Evolutionary conservation across 805 yeast species (phyloP).

Genomic region (Lachancea waltii): DNA sequence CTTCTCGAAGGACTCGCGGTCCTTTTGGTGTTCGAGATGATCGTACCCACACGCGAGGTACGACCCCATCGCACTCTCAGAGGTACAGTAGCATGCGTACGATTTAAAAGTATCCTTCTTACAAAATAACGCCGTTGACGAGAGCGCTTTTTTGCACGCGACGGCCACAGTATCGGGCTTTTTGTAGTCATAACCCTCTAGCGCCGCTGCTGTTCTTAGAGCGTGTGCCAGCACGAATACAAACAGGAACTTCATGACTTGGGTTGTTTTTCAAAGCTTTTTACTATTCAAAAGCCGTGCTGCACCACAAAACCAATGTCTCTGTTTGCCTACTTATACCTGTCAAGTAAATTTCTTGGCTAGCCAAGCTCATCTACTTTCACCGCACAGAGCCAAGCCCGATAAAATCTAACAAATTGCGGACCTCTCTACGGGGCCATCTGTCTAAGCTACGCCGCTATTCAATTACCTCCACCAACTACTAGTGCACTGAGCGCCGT

Average conservation of each 20-base stretch:
- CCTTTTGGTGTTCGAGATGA: constrained; percentile 9
- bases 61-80: constrained; percentile 29
- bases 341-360: no score
- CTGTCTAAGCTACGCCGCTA: no score
- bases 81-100: constrained; percentile 24
- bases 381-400: no score
- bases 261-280: no score
- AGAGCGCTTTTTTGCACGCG: constrained; percentile 25
- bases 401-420: no score
- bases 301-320: no score
- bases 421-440: no score
- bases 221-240: not conserved
- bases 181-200: constrained; percentile 12
- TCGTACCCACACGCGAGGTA: constrained; percentile 27
- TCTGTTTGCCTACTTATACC: no score
- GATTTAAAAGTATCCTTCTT: constrained; percentile 14
- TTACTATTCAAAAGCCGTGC: no score
- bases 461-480: no score
- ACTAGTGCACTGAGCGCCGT: no score
- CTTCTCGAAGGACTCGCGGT: constrained; percentile 14
- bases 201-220: not conserved
- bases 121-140: constrained; percentile 22
- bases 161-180: constrained; percentile 16
- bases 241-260: constrained; percentile 1
- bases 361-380: no score